Base-by-base conservation (phyloP, 768 basidiomycete genomes). In the Chiua virens region DNA sequence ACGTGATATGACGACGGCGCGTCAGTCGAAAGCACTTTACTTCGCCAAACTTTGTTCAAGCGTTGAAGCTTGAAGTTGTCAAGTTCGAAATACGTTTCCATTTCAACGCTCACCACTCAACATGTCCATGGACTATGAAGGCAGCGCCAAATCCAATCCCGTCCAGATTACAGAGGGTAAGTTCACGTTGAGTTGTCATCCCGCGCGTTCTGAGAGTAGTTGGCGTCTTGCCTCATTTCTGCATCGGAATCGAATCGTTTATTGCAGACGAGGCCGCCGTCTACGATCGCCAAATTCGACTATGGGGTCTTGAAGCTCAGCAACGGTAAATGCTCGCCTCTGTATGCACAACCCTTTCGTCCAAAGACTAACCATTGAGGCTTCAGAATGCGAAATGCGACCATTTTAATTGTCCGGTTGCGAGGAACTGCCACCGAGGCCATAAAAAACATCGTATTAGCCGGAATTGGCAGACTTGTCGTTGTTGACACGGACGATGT, bases 261-360 rank as follows among this genome's bases (percentile, higher is more conserved):
- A 28, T 38, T 15, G 38, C 51, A 82, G 80, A 82, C 61, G 80
- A 86, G 58, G 85, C 82, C n/a, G 91, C 89, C 14, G 79, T 97
- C 22, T 97, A 98, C 69, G 97, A 98, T 69, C 85, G 96, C 23
- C 95, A 98, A 70, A 97, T 98, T 75, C 84, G 96, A 27, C 73
- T 98, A 59, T 99, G 97, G 97, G 97, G 97, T 40, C 82, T 98
- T 37, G 97, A 98, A 68, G 97, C 97, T 32, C 97, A 99, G 68
- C 92, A 97, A 72, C 81, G 88, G 94, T 91, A 59, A 53, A 74
- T 61, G 30, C 30, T 55, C 34, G 5, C 30, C 35, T 40, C 32
- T 36, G 41, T 41, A 15, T 38, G 15, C 11, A 22, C 6, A 28
- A 25, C 30, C 41, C 3, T 28, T n/a, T 32, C 9, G 55, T 30